phyloP scores from a whole-genome alignment of 805 yeast genomes.

The Candida tammaniensis region DNA sequence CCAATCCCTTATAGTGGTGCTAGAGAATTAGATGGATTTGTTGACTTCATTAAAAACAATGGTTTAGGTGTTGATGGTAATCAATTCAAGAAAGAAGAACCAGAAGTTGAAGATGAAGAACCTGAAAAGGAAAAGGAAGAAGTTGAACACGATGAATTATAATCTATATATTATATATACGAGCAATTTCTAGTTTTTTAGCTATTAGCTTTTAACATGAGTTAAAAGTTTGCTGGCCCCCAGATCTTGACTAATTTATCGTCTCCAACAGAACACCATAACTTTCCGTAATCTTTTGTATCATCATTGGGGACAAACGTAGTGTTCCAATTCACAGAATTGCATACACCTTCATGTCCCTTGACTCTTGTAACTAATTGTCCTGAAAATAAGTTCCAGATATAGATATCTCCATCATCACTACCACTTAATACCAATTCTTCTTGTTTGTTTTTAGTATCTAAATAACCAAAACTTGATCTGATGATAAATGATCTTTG shows the following conservation, averaged over 20 bases:
- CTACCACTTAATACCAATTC: slow-evolving; percentile 76
- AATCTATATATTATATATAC: slow-evolving; percentile 11
- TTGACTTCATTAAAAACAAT: slow-evolving; percentile 73
- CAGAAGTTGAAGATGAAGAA: slow-evolving; percentile 24
- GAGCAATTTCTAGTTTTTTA: neutral
- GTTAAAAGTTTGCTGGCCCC: slow-evolving; percentile 34
- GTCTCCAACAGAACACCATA: slow-evolving; percentile 86
- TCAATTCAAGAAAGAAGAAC: slow-evolving; percentile 24
- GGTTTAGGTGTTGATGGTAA: slow-evolving; percentile 57
- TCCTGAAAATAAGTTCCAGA: slow-evolving; percentile 77
- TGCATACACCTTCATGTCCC: slow-evolving; percentile 67
- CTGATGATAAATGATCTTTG: slow-evolving; percentile 71
- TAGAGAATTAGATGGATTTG: slow-evolving; percentile 71
- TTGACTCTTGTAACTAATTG: slow-evolving; percentile 57
- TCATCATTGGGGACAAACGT: slow-evolving; percentile 12
- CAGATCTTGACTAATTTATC: slow-evolving; percentile 70
- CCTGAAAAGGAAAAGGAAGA: slow-evolving; percentile 15
- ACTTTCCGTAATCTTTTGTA: slow-evolving; percentile 33
- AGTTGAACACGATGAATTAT: slow-evolving; percentile 39
- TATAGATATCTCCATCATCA: slow-evolving; percentile 72
- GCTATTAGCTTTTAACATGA: slow-evolving; percentile 1
- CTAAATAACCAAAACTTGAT: slow-evolving; percentile 70
- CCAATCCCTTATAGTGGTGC: slow-evolving; percentile 65
- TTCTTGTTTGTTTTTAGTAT: slow-evolving; percentile 41
- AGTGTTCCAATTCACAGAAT: slow-evolving; percentile 73